Evolutionary conservation across 768 basidiomycete genomes (phyloP).

Genomic region (Suillus alpinus): DNA sequence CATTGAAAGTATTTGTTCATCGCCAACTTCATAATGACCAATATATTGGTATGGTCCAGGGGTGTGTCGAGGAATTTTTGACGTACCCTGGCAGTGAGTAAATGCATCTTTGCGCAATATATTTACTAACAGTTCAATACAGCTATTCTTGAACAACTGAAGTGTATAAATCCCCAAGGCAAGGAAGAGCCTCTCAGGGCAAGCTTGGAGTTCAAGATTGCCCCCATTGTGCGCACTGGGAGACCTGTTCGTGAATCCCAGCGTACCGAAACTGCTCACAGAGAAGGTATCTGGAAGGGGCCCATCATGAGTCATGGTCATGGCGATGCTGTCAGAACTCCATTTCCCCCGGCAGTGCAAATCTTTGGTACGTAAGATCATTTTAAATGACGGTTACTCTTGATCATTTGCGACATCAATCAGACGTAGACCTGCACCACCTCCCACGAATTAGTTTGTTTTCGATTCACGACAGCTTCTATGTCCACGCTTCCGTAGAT

Average conservation of each 20-base stretch:
- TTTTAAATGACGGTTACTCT: no score
- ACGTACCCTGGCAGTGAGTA: not conserved
- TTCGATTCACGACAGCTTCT: slow-evolving; percentile 6
- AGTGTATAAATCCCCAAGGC: not conserved
- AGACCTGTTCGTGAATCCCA: not conserved
- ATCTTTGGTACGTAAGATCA: not conserved
- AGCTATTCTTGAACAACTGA: not conserved
- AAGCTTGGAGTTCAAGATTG: slow-evolving; percentile 1
- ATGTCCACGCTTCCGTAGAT: slow-evolving; percentile 4
- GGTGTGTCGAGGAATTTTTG: not conserved
- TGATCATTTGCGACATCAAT: not conserved
- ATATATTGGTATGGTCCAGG: slow-evolving; percentile 2
- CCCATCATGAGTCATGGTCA: no score
- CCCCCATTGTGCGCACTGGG: not conserved
- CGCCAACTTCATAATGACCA: slow-evolving; percentile 3
- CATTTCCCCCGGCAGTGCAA: not conserved
- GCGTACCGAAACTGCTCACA: not conserved
- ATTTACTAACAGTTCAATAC: not conserved
- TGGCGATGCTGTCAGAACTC: not conserved
- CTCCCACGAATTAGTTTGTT: slow-evolving; percentile 1
- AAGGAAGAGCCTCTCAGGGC: not conserved
- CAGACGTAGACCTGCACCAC: slow-evolving; percentile 4
- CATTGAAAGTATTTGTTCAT: slow-evolving; percentile 2
- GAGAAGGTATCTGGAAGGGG: not conserved
- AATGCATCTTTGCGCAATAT: not conserved